Base-by-base conservation (phyloP, 2,329 filamentous ascomycete genomes). In the Curvularia lunata region DNA sequence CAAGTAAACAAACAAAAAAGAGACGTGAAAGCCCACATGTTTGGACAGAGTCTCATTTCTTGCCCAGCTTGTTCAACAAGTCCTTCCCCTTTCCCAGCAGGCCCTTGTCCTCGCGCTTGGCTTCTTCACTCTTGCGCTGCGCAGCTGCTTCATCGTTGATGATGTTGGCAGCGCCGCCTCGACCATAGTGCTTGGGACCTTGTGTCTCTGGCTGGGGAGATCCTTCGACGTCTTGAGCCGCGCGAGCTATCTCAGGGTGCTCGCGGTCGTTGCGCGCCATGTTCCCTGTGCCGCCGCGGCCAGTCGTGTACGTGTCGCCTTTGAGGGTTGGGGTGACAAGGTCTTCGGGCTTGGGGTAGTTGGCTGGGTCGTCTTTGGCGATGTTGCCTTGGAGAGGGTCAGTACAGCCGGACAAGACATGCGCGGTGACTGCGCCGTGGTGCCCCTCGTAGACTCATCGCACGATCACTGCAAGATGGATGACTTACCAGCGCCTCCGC, bases 261-360 rank as follows among this genome's bases (percentile, higher is more conserved):
- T 82, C 79, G 3, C 88, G 86, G 68, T 95, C 89, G 62, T 86
- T 86, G 73, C 89, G 88, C 47, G 90, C 87, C 89, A 97, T 96
- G 81, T 96, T 97, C 59, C 92, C 92, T 4, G 86, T 88, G 60
- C 93, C 93, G 54, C 93, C 93, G 50, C 93, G 90, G 55, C 93
- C 93, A 3, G 93, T 97, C 19, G 93, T 97, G 73, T 94, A 92
- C 64, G 91, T 83, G n/a, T 90, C 80, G 46, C 85, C 85, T 80
- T 96, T 97, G 73, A 98, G 86, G 12, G 86, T 90, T 1, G 93
- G 93, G 1, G 92, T 97, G 69, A 88, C 81, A 62, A 96, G 86
- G 71, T 94, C 90, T 63, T 85, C 79, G 56, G 75, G 63, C 48
- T 73, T 70, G 47, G 74, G 64, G 48, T 69, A 63, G 47, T 67